Base-by-base conservation (phyloP, 2,329 filamentous ascomycete species). In the Podosphaera fusca region DNA sequence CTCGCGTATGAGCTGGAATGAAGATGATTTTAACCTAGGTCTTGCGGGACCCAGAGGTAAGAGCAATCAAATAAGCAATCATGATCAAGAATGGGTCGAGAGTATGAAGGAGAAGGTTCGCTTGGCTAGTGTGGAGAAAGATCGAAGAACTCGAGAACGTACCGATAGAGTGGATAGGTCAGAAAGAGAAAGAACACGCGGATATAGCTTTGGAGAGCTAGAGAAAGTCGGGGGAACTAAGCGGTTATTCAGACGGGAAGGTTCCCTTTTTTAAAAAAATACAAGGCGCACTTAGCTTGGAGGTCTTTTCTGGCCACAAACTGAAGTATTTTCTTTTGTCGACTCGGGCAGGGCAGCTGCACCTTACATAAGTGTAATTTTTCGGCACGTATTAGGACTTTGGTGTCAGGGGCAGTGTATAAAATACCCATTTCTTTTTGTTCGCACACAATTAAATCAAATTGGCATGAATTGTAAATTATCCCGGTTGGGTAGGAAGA, bases 41-140 rank as follows among this genome's bases (percentile, higher is more conserved):
- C 77, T 88, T 54, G 83, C 84, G 0, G 85, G 85, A 0, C 84
- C 84, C 1, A 79, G 76, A 52, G 74, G 76, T 40, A 83, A 79
- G 67, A 78, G 76, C 61, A 75, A 78, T 6, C 77, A 75, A 66
- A 84, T 80, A 70, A 85, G 80, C 57, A 80, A 82, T 57, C 82
- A 88, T 69, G 86, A 83, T 65, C 75, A 80, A 58, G 80, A 82
- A 45, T 92, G 86, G 86, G 84, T 92, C 8, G 83, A 89, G 68
- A 85, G 81, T 60, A 84, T 92, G 72, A 83, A 87, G 70, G 83
- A 86, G 65, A 84, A 86, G 66, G 86, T 88, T 46, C 78, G 83
- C 59, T 75, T 81, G 52, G 84, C 80, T 59, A 85, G 82, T 64
- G 77, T 77, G 57, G 80, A 80, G 67, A 71, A 72, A 64, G 69